Evolutionary conservation across 495 filamentous ascomycete genomes (phyloP), one percentile per base, ranked within the genome.

Genomic region (Penicillium lividum): DNA sequence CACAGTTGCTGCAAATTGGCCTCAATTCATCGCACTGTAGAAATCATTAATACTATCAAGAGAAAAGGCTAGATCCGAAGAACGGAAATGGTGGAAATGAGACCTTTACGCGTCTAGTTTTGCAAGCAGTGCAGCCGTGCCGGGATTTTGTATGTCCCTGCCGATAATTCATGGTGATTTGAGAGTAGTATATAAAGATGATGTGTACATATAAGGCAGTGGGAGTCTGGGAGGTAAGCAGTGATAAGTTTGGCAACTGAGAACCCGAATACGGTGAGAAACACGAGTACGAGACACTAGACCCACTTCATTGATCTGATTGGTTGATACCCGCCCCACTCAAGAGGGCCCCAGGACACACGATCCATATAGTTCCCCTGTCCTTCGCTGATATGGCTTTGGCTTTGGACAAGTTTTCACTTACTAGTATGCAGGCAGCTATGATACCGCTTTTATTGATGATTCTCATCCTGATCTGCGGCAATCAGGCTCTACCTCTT

Each of bases 71-170:
- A 15, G 42, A 15, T 15, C 8, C 25, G 42, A 27, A 18, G n/a
- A 1, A 40, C 31, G 31, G 22, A 22, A 22, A 22, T 22, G 1
- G 2, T 36, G 15, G 13, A 13, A 42, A 31, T 8, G 3, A n/a
- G 33, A 70, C 67, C 61, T 70, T 70, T 4, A 70, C 67, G 49
- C 67, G 45, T 30, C 67, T 61, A 7, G 54, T 55, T 27, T 70
- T 70, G 46, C 67, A 70, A n/a, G 53, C 58, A 25, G 27, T 61
- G 43, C 67, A 70, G 5, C 67, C 67, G 48, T 67, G 67, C 9
- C 67, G 54, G 15, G 67, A 70, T 48, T 70, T 70, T 7, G 28
- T 31, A 15, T 49, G 46, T 16, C 11, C 46, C 28, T 28, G 46
- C 3, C 46, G 46, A 30, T 31, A 28, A 15, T 31, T 13, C 46